A percentile compares a stretch with the other conserved stretches of the same genome.
phyloP scores from a whole-genome alignment of 768 basidiomycete genomes.

The Erythrobasidium yunnanense region DNA sequence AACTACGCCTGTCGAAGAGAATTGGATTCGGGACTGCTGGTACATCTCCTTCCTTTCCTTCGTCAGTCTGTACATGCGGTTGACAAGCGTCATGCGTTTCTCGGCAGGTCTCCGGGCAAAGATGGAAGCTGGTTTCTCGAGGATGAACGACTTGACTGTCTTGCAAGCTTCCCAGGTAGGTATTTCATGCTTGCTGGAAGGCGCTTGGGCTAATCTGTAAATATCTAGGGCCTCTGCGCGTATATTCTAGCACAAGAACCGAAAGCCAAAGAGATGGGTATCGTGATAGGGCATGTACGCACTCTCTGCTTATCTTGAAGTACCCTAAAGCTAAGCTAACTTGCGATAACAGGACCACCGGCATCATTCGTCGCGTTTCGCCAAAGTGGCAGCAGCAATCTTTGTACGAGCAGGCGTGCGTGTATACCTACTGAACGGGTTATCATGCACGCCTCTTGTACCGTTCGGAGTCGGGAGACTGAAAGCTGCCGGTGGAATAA shows the following conservation, averaged over 20 bases:
- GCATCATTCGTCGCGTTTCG: conserved; percentile 67
- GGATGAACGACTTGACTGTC: conserved; percentile 69
- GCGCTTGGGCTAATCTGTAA: not conserved
- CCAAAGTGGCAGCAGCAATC: conserved; percentile 58
- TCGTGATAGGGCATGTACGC: conserved; percentile 55
- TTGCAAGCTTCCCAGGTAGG: conserved; percentile 34
- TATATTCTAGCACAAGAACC: conserved; percentile 54
- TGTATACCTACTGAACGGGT: conserved; percentile 56
- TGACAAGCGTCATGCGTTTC: not conserved
- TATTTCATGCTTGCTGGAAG: not conserved
- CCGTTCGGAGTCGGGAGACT: conserved; percentile 63
- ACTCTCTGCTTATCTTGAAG: too few relatives aligned
- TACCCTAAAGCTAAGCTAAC: not conserved
- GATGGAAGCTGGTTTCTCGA: conserved; percentile 57
- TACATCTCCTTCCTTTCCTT: not conserved
- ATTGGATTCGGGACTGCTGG: conserved; percentile 23
- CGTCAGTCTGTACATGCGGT: too few relatives aligned
- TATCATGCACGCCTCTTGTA: conserved; percentile 56
- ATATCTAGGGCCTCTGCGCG: conserved; percentile 60
- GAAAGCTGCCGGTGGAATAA: conserved; percentile 67
- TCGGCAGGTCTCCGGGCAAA: conserved; percentile 11
- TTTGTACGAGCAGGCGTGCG: conserved; percentile 58
- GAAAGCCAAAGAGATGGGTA: conserved; percentile 52
- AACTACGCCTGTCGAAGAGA: not conserved
- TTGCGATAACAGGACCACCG: conserved; percentile 58